Conservation (phyloP, 345 rosid species). For the Euphorbia peplus region DNA sequence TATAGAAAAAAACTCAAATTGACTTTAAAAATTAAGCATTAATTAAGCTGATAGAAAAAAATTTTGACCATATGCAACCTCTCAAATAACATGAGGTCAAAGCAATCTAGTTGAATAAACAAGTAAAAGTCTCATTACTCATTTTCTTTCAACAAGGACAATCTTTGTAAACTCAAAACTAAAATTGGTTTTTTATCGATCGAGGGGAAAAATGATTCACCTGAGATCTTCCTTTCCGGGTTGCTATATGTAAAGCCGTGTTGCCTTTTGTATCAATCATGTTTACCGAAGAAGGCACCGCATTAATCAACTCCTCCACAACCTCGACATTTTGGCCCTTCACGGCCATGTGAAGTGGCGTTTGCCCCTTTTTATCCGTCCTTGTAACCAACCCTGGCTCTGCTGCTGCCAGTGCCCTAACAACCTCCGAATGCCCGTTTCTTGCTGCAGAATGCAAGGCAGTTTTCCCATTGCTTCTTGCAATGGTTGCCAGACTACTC, state of each 20-base stretch:
- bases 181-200: not conserved
- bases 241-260: conserved; percentile 70
- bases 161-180: not conserved
- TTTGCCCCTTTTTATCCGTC: conserved; percentile 88
- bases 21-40: not conserved
- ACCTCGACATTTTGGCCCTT: conserved; percentile 72
- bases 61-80: not conserved
- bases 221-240: conserved; percentile 80
- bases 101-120: not conserved
- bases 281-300: conserved; percentile 53
- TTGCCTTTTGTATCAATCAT: conserved; percentile 78
- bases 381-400: conserved; percentile 61
- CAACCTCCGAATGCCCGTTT: conserved; percentile 77
- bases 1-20: not conserved
- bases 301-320: conserved; percentile 61
- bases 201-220: conserved; percentile 24
- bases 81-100: not conserved
- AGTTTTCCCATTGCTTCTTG: conserved; percentile 88
- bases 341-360: conserved; percentile 93
- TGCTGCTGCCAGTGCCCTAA: conserved; percentile 52
- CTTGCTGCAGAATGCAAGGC: conserved; percentile 89
- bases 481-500: conserved; percentile 77
- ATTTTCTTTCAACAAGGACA: not conserved
- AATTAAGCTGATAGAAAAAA: not conserved
- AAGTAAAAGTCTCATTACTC: no score